Evolutionary conservation across 495 filamentous ascomycete genomes (phyloP).

Genomic region (Neurospora sublineolata): DNA sequence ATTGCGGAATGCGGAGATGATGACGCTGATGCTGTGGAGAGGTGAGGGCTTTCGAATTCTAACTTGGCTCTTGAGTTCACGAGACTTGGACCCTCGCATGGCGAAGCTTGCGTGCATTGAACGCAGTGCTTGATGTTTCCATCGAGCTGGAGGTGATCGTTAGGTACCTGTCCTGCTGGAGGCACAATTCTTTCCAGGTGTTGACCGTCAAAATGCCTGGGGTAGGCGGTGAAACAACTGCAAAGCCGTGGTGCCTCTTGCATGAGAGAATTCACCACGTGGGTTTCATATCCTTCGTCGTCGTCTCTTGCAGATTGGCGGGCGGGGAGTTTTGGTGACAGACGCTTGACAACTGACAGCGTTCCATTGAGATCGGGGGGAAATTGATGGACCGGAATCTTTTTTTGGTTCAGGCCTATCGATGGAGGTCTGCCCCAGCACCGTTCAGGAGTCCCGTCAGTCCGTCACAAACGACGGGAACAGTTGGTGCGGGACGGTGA

Average conservation of each 20-base stretch:
- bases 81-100: neutral
- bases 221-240: neutral
- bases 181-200: neutral
- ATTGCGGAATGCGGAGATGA: neutral
- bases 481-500: neutral
- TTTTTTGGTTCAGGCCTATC: neutral
- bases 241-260: neutral
- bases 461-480: neutral
- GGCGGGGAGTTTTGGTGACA: neutral
- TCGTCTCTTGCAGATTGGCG: neutral
- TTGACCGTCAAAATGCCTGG: neutral
- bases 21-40: neutral
- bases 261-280: neutral
- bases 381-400: neutral
- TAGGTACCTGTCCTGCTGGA: neutral
- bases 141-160: neutral
- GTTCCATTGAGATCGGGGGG: neutral
- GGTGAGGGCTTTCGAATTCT: neutral
- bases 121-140: neutral
- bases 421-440: neutral
- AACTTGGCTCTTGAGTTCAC: neutral
- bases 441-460: neutral
- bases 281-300: neutral
- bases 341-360: neutral
- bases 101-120: neutral